These are phyloP conservation scores for Penicillium frequentans DNA, from an alignment of 2,329 filamentous ascomycete species.

Conservation along the genomic window DNA sequence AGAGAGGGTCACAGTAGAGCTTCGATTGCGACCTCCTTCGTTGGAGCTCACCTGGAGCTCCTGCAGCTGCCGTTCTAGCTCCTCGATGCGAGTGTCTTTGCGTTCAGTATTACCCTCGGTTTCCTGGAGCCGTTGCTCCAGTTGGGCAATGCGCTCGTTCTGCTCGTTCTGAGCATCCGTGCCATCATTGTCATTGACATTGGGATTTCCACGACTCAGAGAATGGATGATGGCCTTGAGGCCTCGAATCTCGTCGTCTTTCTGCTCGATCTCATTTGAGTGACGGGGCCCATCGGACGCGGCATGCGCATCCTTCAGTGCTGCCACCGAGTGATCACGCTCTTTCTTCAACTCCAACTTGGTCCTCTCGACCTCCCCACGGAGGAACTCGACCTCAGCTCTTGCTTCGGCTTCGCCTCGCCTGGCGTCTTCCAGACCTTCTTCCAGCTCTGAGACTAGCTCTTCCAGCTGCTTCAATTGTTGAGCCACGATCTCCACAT, in stretches of 20 bases:
- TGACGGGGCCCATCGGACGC: slow-evolving; percentile 44
- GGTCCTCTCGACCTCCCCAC: slow-evolving; percentile 91
- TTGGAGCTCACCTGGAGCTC: slow-evolving; percentile 31
- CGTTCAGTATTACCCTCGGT: slow-evolving; percentile 70
- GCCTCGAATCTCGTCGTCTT: slow-evolving; percentile 95
- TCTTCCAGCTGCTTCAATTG: slow-evolving; percentile 96
- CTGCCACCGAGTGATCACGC: slow-evolving; percentile 73
- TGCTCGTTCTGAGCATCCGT: slow-evolving; percentile 35
- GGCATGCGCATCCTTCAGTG: slow-evolving; percentile 55
- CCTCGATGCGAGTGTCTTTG: slow-evolving; percentile 74
- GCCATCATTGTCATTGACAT: slow-evolving; percentile 29
- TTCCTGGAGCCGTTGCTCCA: slow-evolving; percentile 79
- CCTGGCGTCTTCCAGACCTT: slow-evolving; percentile 91
- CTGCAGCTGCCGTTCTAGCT: slow-evolving; percentile 78
- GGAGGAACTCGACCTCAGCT: slow-evolving; percentile 91
- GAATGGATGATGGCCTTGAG: slow-evolving; percentile 98
- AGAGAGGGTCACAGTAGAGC: slow-evolving; percentile 37
- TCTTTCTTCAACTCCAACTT: slow-evolving; percentile 85
- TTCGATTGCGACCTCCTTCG: slow-evolving; percentile 30
- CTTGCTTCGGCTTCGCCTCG: slow-evolving; percentile 93
- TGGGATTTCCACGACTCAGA: slow-evolving; percentile 65
- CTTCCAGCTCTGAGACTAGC: slow-evolving; percentile 92
- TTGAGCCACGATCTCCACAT: slow-evolving; percentile 85
- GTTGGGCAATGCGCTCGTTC: slow-evolving; percentile 61
- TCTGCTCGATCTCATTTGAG: slow-evolving; percentile 81